A percentile compares a stretch with the other conserved stretches of the same genome.
Conservation (phyloP, 2,329 filamentous ascomycete species). For the Exophiala phaeomuriformis region DNA sequence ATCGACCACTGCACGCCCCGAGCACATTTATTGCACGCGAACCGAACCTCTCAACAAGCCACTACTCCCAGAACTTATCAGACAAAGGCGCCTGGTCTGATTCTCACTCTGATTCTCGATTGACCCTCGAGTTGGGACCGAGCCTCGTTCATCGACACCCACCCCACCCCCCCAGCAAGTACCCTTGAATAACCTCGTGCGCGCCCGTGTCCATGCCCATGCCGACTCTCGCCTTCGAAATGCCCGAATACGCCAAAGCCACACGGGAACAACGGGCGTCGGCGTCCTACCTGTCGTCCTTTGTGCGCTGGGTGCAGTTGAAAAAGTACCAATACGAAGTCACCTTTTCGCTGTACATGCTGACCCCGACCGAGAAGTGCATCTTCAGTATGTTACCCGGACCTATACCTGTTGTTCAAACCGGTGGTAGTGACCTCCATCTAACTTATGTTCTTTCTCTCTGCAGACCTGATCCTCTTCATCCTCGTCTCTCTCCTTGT, state of each 20-base stretch:
- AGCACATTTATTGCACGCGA: no score
- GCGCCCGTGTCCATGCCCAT: slow-evolving; percentile 4
- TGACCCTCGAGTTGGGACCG: neutral
- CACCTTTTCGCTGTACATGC: slow-evolving; percentile 94
- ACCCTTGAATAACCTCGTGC: neutral
- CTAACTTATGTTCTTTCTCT: slow-evolving; percentile 9
- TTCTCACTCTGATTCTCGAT: neutral
- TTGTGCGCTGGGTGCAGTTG: slow-evolving; percentile 80
- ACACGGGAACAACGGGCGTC: slow-evolving; percentile 11
- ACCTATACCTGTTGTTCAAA: slow-evolving; percentile 2
- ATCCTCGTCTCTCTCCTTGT: slow-evolving; percentile 78
- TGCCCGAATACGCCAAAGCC: slow-evolving; percentile 21
- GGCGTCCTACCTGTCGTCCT: slow-evolving; percentile 36
- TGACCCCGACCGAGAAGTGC: slow-evolving; percentile 91
- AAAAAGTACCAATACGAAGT: slow-evolving; percentile 99
- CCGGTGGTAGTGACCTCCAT: slow-evolving; percentile 15
- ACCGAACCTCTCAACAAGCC: no score
- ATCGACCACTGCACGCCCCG: no score
- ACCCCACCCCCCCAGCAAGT: neutral
- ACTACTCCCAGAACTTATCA: no score
- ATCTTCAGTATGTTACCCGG: slow-evolving; percentile 72
- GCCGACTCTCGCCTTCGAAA: slow-evolving; percentile 10
- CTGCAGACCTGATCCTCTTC: slow-evolving; percentile 78
- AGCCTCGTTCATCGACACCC: neutral
- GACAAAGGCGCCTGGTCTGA: no score